Conservation (phyloP, 192 early-diverging fungal species). For the Podila clonocystis region DNA sequence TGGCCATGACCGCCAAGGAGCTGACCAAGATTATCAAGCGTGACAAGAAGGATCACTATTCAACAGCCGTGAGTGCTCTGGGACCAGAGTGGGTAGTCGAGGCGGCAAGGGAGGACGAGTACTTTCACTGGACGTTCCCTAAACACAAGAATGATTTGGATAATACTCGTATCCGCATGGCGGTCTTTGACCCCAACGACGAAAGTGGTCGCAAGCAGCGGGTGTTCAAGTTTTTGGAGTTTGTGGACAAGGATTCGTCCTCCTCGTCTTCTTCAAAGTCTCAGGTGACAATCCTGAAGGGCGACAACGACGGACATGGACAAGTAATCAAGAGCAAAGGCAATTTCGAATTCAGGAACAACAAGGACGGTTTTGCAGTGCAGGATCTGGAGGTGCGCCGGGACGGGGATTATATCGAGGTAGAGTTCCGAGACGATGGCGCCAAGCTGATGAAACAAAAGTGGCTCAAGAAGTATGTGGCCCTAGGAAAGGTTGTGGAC, state of each 20-base stretch:
- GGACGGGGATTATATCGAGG: slow-evolving; percentile 12
- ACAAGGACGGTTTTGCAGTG: background rate
- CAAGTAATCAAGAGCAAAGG: background rate
- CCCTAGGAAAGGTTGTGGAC: slow-evolving; percentile 31
- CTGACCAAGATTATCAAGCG: slow-evolving; percentile 27
- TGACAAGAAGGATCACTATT: slow-evolving; percentile 2
- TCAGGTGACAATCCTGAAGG: background rate
- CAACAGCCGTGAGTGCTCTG: slow-evolving; percentile 11
- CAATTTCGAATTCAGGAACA: background rate
- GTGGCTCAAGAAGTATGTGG: slow-evolving; percentile 29
- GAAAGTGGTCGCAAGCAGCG: slow-evolving; percentile 15
- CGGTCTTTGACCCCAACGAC: slow-evolving; percentile 34
- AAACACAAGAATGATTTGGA: slow-evolving; percentile 6
- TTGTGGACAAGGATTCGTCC: background rate
- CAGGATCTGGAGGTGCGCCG: slow-evolving; percentile 16
- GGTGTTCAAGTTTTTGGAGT: slow-evolving; percentile 16
- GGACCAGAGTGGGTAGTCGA: slow-evolving; percentile 30
- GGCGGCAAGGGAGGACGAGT: slow-evolving; percentile 22
- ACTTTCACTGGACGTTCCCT: slow-evolving; percentile 39
- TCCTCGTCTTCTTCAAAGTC: too few species aligned
- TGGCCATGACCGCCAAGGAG: slow-evolving; percentile 16
- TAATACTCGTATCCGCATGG: slow-evolving; percentile 28
- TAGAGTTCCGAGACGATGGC: slow-evolving; percentile 32
- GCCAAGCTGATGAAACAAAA: slow-evolving; percentile 29
- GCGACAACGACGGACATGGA: background rate